A percentile compares a stretch with the other conserved stretches of the same genome.
Conservation (phyloP, 768 basidiomycete genomes). For the Naganishia antarctica region DNA sequence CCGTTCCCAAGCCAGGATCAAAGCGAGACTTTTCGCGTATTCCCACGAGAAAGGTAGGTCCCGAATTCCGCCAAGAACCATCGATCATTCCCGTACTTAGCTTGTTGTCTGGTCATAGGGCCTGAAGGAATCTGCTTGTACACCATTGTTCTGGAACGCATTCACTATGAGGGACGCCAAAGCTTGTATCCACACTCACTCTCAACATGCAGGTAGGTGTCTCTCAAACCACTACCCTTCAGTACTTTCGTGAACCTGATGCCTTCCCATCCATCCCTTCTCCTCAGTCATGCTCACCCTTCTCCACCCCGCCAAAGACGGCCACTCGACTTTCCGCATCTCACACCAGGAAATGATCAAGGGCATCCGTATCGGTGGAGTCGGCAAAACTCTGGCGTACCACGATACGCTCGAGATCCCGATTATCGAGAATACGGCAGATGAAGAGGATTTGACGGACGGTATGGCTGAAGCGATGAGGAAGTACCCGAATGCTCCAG, state of each 20-base stretch:
- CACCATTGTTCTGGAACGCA: conserved; percentile 87
- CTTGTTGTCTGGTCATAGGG: too few species aligned
- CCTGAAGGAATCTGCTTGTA: conserved; percentile 80
- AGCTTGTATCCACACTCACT: conserved; percentile 86
- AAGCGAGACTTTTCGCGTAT: conserved; percentile 74
- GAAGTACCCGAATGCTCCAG: conserved; percentile 72
- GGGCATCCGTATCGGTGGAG: conserved; percentile 71
- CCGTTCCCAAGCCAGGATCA: conserved; percentile 58
- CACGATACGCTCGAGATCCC: conserved; percentile 79
- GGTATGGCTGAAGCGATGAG: conserved; percentile 75
- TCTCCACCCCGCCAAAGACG: conserved; percentile 57
- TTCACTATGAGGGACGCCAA: conserved; percentile 73
- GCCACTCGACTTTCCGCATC: conserved; percentile 59
- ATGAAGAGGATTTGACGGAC: conserved; percentile 81
- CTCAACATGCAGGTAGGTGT: conserved; percentile 61
- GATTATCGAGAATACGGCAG: conserved; percentile 85
- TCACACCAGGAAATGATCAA: conserved; percentile 97
- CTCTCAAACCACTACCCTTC: background rate
- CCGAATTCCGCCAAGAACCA: too few species aligned
- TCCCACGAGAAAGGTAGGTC: conserved; percentile 55
- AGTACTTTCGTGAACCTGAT: background rate
- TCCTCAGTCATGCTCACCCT: conserved; percentile 75
- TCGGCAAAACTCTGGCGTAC: conserved; percentile 70
- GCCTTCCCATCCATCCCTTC: background rate
- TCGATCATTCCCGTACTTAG: too few species aligned